Evolutionary conservation across 768 basidiomycete genomes (phyloP), one percentile per base, ranked within the genome.

Genomic region (Lanmaoa pseudosensibilis): DNA sequence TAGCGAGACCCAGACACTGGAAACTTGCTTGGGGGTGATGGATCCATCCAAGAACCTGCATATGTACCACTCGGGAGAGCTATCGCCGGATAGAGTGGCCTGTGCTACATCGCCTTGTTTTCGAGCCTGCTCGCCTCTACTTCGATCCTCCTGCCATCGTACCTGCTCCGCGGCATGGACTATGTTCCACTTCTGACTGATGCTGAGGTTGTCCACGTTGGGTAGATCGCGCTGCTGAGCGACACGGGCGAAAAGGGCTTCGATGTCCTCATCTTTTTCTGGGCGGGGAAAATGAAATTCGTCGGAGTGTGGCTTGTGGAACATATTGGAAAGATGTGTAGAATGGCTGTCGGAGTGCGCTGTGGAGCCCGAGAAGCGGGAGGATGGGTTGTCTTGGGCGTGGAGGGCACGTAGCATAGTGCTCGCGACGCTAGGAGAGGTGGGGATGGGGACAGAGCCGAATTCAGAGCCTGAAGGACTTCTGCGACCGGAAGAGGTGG

Each of bases 21-120:
- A 78, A 11, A 91, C 90, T 59, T 94, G 86, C 72, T 92, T 90
- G 40, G 85, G 74, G 1, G 87, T 94, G 48, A 97, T 85, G 2
- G 89, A 89, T 56, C 85, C 84, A 66, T 95, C 90, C 67, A 98
- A 77, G 69, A 97, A 92, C 72, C 88, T 92, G 71, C 87, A 84
- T 60, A 98, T 84, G 68, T 94, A 98, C 89, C 90, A 97, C 69
- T 97, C 90, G 2, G 95, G 94, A 10, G 89, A 84, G 58, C 88
- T 87, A 52, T 85, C 83, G 21, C 82, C 72, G 21, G 83, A 79
- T 21, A 79, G 70, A 7, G 75, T 72, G 8, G 83, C 62, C 52
- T 83, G 82, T 7, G 86, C 84, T 4, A 78, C 67, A 59, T 88
- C 88, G 7, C 75, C 75, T 65, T 85, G 85, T 66, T 77, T 84